Base-by-base conservation (phyloP, 2,329 filamentous ascomycete species). In the Aspergillus pseudonomiae region DNA sequence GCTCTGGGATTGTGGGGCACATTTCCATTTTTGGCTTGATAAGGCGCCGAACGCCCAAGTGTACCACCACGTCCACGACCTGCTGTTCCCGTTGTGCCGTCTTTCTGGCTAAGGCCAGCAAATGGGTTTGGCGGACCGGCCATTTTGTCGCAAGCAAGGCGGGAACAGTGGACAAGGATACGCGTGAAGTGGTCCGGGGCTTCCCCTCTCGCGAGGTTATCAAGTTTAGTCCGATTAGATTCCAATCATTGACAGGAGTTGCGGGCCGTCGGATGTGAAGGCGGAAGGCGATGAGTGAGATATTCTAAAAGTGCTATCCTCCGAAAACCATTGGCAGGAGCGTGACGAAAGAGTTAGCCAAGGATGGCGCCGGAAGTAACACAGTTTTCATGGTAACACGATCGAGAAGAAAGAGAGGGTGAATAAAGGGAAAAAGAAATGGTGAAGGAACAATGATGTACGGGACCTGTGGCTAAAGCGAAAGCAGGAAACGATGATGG, bases 121-220 rank as follows among this genome's bases (percentile, higher is more conserved):
- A 74, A 75, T 50, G 73, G 69, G 61, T 71, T 75, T 48, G 73
- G 68, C 46, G 73, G 70, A 63, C 69, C 69, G 64, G 73, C 70
- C 75, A 77, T 77, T 60, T 67, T 75, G 69, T 67, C 71, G 70
- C 66, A 53, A 61, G 62, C 55, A 70, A 69, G 70, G 67, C 65
- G 59, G 63, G 56, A 58, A 64, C 57, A 67, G 64, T 63, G 66
- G 63, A 67, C 62, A 58, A 60, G 58, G 61, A 70, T 67, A 41
- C 41, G n/a, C 19, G 32, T 39, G 19, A 26, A 14, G 21, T 24
- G 16, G 16, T 7, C 57, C 5, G 30, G 30, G 53, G 6, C 10
- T 57, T 28, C 43, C 34, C n/a, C n/a, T 24, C 21, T 43, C 9
- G 9, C 10, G 30, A 16, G 26, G 14, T 26, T 62, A 24, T 53